Conservation (phyloP, 371 early-diverging fungal genomes). For the Mucor ambiguus region DNA sequence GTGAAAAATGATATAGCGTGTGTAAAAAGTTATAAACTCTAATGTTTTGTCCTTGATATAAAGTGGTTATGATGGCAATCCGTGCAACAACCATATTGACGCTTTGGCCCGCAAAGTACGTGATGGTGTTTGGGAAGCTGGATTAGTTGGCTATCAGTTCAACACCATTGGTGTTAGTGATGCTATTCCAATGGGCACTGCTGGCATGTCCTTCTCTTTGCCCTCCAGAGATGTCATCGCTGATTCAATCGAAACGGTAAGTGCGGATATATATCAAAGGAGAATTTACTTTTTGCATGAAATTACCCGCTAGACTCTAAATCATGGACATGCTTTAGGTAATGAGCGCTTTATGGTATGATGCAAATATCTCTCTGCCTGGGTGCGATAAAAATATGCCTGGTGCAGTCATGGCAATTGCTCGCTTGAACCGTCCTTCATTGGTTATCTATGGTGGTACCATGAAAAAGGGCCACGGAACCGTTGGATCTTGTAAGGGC, state of each 20-base stretch:
- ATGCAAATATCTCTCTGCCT: slow-evolving; percentile 34
- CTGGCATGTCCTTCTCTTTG: slow-evolving; percentile 93
- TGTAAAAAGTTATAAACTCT: background rate
- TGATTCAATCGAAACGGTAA: slow-evolving; percentile 94
- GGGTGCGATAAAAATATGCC: slow-evolving; percentile 99
- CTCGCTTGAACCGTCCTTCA: slow-evolving; percentile 92
- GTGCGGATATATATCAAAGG: background rate
- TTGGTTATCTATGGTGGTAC: slow-evolving; percentile 95
- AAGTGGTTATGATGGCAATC: slow-evolving; percentile 62
- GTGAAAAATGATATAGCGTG: background rate
- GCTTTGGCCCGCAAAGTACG: slow-evolving; percentile 86
- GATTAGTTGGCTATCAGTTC: slow-evolving; percentile 91
- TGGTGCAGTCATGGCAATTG: slow-evolving; percentile 95
- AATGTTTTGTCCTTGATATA: background rate
- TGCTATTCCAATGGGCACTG: slow-evolving; percentile 94
- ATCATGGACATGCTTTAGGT: background rate
- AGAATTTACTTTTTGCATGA: slow-evolving; percentile 7
- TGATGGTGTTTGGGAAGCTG: slow-evolving; percentile 84
- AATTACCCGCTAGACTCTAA: slow-evolving; percentile 4
- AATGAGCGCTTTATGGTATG: slow-evolving; percentile 48
- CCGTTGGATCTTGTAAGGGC: slow-evolving; percentile 55
- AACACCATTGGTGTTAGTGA: slow-evolving; percentile 96
- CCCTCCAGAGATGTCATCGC: slow-evolving; percentile 96
- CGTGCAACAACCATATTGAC: slow-evolving; percentile 97
- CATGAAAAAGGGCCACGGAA: slow-evolving; percentile 72